Percentiles rank a stretch among this genome's conserved stretches.
Evolutionary conservation across 2,329 filamentous ascomycete species (phyloP).

Genomic region (Aspergillus carbonarius): DNA sequence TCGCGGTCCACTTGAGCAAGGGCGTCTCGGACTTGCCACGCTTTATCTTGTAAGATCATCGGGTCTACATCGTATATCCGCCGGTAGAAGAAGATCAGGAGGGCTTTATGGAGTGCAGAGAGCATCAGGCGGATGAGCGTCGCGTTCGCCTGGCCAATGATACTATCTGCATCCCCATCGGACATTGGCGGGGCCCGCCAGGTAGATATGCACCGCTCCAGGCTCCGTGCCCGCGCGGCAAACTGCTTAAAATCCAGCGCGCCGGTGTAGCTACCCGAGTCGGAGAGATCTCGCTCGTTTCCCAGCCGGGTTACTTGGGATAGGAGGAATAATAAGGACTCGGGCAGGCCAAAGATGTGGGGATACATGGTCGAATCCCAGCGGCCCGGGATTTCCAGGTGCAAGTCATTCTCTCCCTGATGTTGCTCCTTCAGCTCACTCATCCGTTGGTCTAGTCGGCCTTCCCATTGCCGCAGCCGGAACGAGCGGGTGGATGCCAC

Average conservation of each 20-base stretch:
- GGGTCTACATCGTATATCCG: conserved; percentile 44
- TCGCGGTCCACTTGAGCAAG: conserved; percentile 36
- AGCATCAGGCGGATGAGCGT: conserved; percentile 32
- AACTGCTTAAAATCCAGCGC: conserved; percentile 31
- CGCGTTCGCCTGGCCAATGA: neutral
- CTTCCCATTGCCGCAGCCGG: conserved; percentile 28
- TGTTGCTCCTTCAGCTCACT: conserved; percentile 36
- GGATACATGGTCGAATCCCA: conserved; percentile 46
- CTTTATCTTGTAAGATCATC: conserved; percentile 42
- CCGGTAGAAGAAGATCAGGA: conserved; percentile 50
- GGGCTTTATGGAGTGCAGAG: conserved; percentile 43
- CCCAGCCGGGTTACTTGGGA: conserved; percentile 46
- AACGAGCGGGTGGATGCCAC: conserved; percentile 36
- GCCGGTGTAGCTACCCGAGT: conserved; percentile 12
- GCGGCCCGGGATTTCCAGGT: conserved; percentile 42
- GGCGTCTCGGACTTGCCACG: conserved; percentile 38
- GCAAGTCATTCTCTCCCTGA: conserved; percentile 47
- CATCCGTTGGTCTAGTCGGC: conserved; percentile 33
- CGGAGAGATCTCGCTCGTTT: conserved; percentile 42
- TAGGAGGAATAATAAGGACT: conserved; percentile 42
- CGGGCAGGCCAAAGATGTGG: conserved; percentile 48
- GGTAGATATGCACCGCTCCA: conserved; percentile 34
- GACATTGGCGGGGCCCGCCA: conserved; percentile 8
- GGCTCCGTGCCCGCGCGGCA: conserved; percentile 30
- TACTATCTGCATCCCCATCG: neutral